A percentile compares a stretch with the other conserved stretches of the same genome.
Evolutionary conservation across 106 monocot genomes (phyloP).

Genomic region (Vanilla planifolia): DNA sequence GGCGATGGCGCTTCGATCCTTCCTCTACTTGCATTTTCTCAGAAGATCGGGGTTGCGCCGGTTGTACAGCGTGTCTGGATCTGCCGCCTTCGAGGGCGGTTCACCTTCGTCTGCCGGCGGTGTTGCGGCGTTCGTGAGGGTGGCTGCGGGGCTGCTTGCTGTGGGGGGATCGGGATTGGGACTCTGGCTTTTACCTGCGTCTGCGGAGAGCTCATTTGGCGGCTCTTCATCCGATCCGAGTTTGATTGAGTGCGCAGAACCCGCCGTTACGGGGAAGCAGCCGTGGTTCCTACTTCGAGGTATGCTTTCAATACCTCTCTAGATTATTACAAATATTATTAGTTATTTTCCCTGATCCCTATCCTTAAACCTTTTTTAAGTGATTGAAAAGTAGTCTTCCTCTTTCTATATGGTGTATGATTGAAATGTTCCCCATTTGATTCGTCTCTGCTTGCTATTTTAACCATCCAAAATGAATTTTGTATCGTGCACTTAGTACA

Average conservation of each 20-base stretch:
- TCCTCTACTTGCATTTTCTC: neutral
- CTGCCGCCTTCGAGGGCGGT: neutral
- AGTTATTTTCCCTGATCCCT: too few species aligned
- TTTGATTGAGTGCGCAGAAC: neutral
- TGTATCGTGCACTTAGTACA: too few species aligned
- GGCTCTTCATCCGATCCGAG: slow-evolving; percentile 8
- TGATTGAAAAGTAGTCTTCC: neutral
- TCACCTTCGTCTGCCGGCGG: neutral
- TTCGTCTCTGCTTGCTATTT: too few species aligned
- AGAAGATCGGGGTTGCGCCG: slow-evolving; percentile 2
- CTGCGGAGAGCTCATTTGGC: slow-evolving; percentile 1
- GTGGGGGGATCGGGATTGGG: slow-evolving; percentile 16
- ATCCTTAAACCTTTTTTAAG: too few species aligned
- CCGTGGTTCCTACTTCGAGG: slow-evolving; percentile 47
- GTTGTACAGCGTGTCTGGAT: neutral
- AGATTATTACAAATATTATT: too few species aligned
- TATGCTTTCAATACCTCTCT: neutral
- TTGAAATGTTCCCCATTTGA: too few species aligned
- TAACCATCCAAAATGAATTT: too few species aligned
- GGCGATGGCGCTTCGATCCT: slow-evolving; percentile 3
- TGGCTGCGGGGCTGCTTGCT: slow-evolving; percentile 15
- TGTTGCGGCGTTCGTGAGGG: neutral
- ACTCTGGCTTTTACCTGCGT: slow-evolving; percentile 5
- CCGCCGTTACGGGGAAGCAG: slow-evolving; percentile 12
- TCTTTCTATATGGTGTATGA: neutral